These are phyloP conservation scores for Trypanosoma boissoni DNA, from an alignment of 208 protist species.

Conservation along the genomic window DNA sequence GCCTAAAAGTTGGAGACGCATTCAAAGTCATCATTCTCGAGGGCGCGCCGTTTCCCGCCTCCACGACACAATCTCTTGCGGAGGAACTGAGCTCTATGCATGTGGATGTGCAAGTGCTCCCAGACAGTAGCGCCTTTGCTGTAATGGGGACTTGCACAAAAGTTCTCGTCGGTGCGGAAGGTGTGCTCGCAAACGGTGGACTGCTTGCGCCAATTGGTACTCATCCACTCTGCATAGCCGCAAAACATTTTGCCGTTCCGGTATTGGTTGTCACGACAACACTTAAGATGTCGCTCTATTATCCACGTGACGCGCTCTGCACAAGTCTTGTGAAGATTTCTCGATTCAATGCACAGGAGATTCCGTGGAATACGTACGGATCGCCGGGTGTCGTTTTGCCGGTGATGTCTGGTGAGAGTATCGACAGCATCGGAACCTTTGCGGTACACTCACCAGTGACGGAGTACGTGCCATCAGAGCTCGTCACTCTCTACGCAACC, in stretches of 20 bases:
- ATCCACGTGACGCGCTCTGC: conserved; percentile 92
- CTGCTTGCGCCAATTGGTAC: conserved; percentile 92
- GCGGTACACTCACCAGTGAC: conserved; percentile 91
- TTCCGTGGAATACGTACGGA: conserved; percentile 83
- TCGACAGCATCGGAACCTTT: conserved; percentile 37
- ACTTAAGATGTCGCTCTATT: conserved; percentile 96
- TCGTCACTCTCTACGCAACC: conserved; percentile 96
- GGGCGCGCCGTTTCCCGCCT: conserved; percentile 65
- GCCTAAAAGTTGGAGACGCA: conserved; percentile 18
- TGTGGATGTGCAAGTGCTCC: conserved; percentile 92
- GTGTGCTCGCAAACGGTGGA: conserved; percentile 97
- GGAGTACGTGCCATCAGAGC: conserved; percentile 97
- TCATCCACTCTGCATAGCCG: conserved; percentile 94
- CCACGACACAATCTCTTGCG: conserved; percentile 69
- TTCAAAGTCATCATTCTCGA: conserved; percentile 96
- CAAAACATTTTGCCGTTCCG: conserved; percentile 94
- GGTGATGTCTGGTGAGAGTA: conserved; percentile 30
- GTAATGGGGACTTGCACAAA: conserved; percentile 98
- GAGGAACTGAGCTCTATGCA: conserved; percentile 49
- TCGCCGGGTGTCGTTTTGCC: conserved; percentile 62
- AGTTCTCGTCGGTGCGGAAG: conserved; percentile 93
- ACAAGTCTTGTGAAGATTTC: conserved; percentile 82
- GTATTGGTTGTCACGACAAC: conserved; percentile 95
- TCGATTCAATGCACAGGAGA: conserved; percentile 66
- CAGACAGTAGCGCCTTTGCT: conserved; percentile 95